Evolutionary conservation across 176 grass and related monocot species (phyloP).

Genomic region (Aegilops tauschii): DNA sequence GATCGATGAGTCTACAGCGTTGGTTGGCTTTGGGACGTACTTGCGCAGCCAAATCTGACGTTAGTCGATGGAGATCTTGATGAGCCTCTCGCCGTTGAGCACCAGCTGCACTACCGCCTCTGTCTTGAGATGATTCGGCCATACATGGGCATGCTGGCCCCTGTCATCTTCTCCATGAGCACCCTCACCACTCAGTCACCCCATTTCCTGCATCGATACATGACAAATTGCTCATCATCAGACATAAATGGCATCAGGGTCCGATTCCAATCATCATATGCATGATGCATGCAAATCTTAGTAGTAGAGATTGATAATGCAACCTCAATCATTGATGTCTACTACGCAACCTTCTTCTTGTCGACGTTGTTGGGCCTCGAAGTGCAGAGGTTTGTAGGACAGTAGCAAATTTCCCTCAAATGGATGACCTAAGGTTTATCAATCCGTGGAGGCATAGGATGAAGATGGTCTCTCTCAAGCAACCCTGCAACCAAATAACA

Average conservation of each 20-base stretch:
- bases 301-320: background rate
- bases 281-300: background rate
- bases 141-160: background rate
- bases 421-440: too few relatives aligned
- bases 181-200: conserved; percentile 34
- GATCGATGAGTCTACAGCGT: background rate
- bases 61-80: conserved; percentile 10
- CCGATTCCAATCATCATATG: too few relatives aligned
- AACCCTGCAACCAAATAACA: too few relatives aligned
- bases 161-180: conserved; percentile 28
- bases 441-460: too few relatives aligned
- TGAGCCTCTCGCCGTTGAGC: background rate
- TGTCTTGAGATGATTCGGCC: conserved; percentile 44
- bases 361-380: too few relatives aligned
- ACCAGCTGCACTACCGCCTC: conserved; percentile 21
- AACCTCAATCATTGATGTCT: background rate
- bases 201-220: conserved; percentile 11
- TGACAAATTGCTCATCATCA: background rate
- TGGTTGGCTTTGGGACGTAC: conserved; percentile 10
- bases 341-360: too few relatives aligned
- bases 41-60: conserved; percentile 40
- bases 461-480: too few relatives aligned
- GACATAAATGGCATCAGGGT: too few relatives aligned
- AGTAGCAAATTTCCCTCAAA: too few relatives aligned
- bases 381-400: too few relatives aligned